Base-by-base conservation (phyloP, 1,284 basidiomycete species). In the Singerocomus inundabilis region DNA sequence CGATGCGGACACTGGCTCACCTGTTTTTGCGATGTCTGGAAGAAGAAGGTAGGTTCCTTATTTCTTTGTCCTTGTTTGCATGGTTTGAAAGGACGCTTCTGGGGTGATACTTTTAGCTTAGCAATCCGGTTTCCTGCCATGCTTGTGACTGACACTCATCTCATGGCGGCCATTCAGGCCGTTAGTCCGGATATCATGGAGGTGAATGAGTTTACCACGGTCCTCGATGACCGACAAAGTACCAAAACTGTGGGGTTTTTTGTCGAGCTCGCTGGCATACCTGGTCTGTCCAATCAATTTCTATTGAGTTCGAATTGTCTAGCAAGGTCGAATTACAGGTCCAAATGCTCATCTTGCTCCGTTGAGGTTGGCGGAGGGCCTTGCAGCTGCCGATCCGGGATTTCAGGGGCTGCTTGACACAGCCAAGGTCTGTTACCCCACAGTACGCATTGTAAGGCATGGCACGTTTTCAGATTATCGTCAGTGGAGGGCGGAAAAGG, bases 391-490 rank as follows among this genome's bases (percentile, higher is more conserved):
- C 9, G 51, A 54, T n/a, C 26, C 31, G 0, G 34, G 25, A 11
- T 32, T 30, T 16, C 28, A 42, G 16, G 3, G 10, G 12, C 38
- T 24, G 21, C 25, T 51, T 16, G 13, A 48, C 5, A 11, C 34
- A 2, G 45, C 28, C 3, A 8, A 6, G 15, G 16, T 36, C 26
- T 29, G 45, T 18, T 21, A 32, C 10, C 53, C 53, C 11, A 54
- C 40, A 2, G 41, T 47, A 2, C 44, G 47, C 11, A 31, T 55
- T 8, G 40, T 55, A 21, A 32, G 15, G 30, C 1, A 31, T 45
- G 24, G 53, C 29, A 57, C 56, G 1, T 57, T 57, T 39, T 13
- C 16, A 4, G 49, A 48, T 15, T 57, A 51, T 16, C 53, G 56
- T 25, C 36, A 25, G 25, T 58, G 52, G 53, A 51, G 13, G 24